Percentiles rank a stretch among this genome's conserved stretches.
Conservation (phyloP, 768 basidiomycete species). For the Mycena chlorophos region DNA sequence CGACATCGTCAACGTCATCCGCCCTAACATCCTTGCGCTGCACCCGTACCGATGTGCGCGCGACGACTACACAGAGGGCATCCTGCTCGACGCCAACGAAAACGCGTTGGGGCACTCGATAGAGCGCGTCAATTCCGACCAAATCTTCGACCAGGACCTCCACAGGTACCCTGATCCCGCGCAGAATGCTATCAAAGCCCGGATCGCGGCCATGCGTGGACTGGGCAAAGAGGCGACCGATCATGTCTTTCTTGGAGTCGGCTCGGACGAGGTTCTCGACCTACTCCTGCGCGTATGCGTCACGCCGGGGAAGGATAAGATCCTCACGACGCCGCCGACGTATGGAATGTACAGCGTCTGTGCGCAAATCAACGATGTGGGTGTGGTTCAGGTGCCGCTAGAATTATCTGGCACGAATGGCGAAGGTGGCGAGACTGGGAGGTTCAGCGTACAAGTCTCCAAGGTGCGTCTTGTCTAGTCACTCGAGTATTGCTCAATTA, state of each 20-base stretch:
- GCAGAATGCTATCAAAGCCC: constrained; percentile 73
- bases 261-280: constrained; percentile 96
- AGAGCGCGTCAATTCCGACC: constrained; percentile 25
- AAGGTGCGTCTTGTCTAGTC: constrained; percentile 50
- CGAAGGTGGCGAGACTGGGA: constrained; percentile 70
- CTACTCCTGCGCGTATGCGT: constrained; percentile 90
- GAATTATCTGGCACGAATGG: constrained; percentile 58
- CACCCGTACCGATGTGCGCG: constrained; percentile 94
- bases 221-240: constrained; percentile 54
- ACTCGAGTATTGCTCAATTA: not conserved
- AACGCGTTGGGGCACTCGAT: constrained; percentile 91
- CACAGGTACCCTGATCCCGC: constrained; percentile 95
- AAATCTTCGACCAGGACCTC: constrained; percentile 52
- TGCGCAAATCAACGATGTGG: constrained; percentile 93
- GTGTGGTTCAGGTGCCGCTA: constrained; percentile 73
- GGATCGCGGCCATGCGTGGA: constrained; percentile 71
- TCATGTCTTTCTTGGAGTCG: constrained; percentile 91
- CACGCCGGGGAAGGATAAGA: constrained; percentile 73
- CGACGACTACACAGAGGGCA: constrained; percentile 90
- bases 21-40: constrained; percentile 91
- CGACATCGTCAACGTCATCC: constrained; percentile 76
- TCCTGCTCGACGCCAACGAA: constrained; percentile 97
- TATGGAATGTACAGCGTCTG: constrained; percentile 98
- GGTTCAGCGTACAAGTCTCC: constrained; percentile 74
- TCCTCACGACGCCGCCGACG: constrained; percentile 89